A percentile compares a stretch with the other conserved stretches of the same genome.
These are phyloP conservation scores for Malassezia psittaci DNA, from an alignment of 1,284 basidiomycete species.

Conservation along the genomic window DNA sequence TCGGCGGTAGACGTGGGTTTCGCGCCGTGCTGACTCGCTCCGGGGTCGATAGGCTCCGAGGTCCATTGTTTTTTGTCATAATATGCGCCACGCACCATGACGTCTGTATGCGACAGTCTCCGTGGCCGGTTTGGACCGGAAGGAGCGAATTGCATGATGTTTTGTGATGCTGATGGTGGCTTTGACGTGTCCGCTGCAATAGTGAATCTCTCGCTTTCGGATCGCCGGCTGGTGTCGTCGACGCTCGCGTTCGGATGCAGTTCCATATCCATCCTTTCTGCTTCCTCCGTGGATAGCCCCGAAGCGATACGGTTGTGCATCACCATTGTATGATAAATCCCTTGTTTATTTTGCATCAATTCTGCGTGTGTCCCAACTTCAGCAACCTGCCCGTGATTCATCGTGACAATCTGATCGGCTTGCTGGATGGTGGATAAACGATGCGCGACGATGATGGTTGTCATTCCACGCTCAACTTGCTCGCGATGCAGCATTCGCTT, in stretches of 20 bases:
- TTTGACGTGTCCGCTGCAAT: neutral
- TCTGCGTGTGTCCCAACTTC: conserved; percentile 35
- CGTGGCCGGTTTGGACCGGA: neutral
- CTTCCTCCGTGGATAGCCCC: neutral
- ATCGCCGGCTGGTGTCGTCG: neutral
- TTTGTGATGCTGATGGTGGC: neutral
- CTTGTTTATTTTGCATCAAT: conserved; percentile 24
- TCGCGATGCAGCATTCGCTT: conserved; percentile 33
- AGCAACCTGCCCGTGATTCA: conserved; percentile 33
- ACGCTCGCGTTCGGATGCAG: neutral
- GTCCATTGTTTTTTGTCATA: neutral
- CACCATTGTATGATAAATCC: conserved; percentile 37
- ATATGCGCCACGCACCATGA: conserved; percentile 1
- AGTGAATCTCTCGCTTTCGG: neutral
- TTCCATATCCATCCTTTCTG: neutral
- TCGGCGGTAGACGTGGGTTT: neutral
- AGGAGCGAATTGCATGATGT: neutral
- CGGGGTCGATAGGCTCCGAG: neutral
- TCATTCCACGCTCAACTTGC: conserved; percentile 41
- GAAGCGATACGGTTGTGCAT: conserved; percentile 28
- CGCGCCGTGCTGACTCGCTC: conserved; percentile 5
- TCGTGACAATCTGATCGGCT: conserved; percentile 40
- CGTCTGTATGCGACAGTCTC: neutral
- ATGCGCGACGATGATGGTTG: conserved; percentile 40
- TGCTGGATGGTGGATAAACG: conserved; percentile 42